Base-by-base conservation (phyloP, 225 moss, liverwort and hornwort species). In the Marchantia paleacea region DNA sequence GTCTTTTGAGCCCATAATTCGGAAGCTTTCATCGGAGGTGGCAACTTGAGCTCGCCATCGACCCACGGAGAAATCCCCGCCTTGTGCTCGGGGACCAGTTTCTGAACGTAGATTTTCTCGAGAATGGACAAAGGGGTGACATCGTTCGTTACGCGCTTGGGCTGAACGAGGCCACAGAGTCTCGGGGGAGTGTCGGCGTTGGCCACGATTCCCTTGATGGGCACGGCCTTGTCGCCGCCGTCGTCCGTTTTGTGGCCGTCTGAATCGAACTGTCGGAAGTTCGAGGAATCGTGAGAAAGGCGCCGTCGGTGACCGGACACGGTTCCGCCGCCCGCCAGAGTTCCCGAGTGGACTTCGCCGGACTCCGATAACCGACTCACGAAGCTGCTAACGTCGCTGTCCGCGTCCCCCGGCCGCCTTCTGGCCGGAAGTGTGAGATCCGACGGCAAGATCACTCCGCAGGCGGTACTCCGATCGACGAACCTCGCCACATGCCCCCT, bases 401-500 rank as follows among this genome's bases (percentile, higher is more conserved):
- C 85, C 1, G 79, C 79, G 52, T 84, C 75, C 83, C 52, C 89
- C 31, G 88, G 86, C 47, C 85, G 76, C 80, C 86, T 89, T 39
- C 93, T 83, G 15, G 89, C 90, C 0, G 89, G 91, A 4, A 90
- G 91, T 7, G 85, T 81, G 7, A 93, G 87, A 77, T 92, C 82
- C 29, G 87, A 83, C 63, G 97, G 93, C 31, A 99, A 7, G 55
- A 89, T 80, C 55, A 93, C 64, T 64, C 80, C 92, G 73, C 95
- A 91, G 1, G 89, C 92, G 80, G 80, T 89, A 3, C 83, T 85
- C 18, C 93, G 87, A 55, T 99, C 93, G 4, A 93, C 49, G 71
- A 99, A 95, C 72, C 97, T 77, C 7, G 97, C 97, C 25, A 95
- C 92, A 73, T 99, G 97, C 4, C 95, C 93, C 69, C 97, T 84